A percentile compares a stretch with the other conserved stretches of the same genome.
These are phyloP conservation scores for Penicillium atrosanguineum DNA, from an alignment of 495 filamentous ascomycete species.

Conservation along the genomic window DNA sequence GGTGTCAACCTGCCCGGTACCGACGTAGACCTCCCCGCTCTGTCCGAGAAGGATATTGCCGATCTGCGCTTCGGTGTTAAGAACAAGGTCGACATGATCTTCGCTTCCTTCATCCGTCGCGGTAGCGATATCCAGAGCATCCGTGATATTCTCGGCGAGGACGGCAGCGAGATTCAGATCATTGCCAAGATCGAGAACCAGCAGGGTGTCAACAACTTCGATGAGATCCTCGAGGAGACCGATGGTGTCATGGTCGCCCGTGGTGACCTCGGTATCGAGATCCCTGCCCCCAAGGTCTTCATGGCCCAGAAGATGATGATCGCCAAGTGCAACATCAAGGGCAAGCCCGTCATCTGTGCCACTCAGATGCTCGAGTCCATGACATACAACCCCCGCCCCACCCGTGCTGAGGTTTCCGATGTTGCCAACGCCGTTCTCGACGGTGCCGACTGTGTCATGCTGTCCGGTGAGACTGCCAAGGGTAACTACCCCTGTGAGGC, in stretches of 20 bases:
- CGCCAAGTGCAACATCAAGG: conserved; percentile 98
- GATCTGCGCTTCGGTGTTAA: conserved; percentile 94
- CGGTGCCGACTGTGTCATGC: conserved; percentile 98
- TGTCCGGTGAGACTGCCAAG: conserved; percentile 98
- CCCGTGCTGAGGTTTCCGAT: conserved; percentile 95
- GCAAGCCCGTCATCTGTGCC: conserved; percentile 96
- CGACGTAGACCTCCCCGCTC: conserved; percentile 93
- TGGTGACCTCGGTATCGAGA: conserved; percentile 98
- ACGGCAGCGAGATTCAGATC: conserved; percentile 97
- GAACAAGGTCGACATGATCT: conserved; percentile 98
- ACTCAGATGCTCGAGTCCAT: conserved; percentile 96
- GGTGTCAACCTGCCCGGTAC: conserved; percentile 98
- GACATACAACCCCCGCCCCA: conserved; percentile 98
- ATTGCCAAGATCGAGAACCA: conserved; percentile 99
- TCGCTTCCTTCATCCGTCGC: conserved; percentile 95
- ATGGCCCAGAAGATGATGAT: conserved; percentile 99
- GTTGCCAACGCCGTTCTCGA: conserved; percentile 98
- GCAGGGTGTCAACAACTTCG: conserved; percentile 98
- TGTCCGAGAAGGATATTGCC: conserved; percentile 96
- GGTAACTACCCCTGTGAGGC: conserved; percentile 90
- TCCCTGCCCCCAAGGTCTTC: conserved; percentile 96
- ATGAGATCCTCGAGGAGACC: conserved; percentile 92
- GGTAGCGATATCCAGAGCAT: conserved; percentile 90
- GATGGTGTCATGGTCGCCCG: conserved; percentile 99
- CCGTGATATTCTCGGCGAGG: conserved; percentile 83